Base-by-base conservation (phyloP, 2,329 filamentous ascomycete genomes). In the Fusarium armeniacum region DNA sequence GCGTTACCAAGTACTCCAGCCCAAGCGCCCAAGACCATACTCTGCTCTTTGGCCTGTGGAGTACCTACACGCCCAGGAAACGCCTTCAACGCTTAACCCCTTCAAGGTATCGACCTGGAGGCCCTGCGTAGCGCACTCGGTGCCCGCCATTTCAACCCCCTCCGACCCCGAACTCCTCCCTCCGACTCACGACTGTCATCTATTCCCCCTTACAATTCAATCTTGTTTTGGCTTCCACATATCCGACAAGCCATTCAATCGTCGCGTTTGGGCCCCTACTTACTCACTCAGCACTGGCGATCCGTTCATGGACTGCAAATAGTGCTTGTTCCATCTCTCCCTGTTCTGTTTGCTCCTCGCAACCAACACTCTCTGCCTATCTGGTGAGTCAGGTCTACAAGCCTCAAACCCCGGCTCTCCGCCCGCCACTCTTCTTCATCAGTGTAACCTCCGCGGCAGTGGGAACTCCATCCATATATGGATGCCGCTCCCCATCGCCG, bases 141-240 rank as follows among this genome's bases (percentile, higher is more conserved):
- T 71, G 67, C 73, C 73, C 69, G 56, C 73, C 73, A 74, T 75
- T 75, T 75, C 73, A 71, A 71, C 69, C 73, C 69, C 64, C 67
- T 71, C 67, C 68, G 51, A 65, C 62, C 69, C 60, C 70, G 45
- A 69, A 64, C 66, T 54, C 64, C 69, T 73, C 67, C 63, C 68
- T 72, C 61, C 58, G 67, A 71, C 72, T 72, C 67, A 72, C 58
- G 63, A 73, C 71, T 66, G 62, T 52, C 62, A 66, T 57, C 56
- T 63, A 63, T 55, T 58, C 69, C 66, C 66, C 58, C 50, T 70
- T 70, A 72, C 73, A 69, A 65, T 64, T 65, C 44, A 69, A 67
- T 62, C 63, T 44, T 67, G 62, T 72, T 65, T 64, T 72, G 70
- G 61, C 62, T 69, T 66, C 62, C 58, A 65, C 50, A 54, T 58